Evolutionary conservation across 208 protist species (phyloP).

Genomic region (Acanthamoeba castellanii): DNA sequence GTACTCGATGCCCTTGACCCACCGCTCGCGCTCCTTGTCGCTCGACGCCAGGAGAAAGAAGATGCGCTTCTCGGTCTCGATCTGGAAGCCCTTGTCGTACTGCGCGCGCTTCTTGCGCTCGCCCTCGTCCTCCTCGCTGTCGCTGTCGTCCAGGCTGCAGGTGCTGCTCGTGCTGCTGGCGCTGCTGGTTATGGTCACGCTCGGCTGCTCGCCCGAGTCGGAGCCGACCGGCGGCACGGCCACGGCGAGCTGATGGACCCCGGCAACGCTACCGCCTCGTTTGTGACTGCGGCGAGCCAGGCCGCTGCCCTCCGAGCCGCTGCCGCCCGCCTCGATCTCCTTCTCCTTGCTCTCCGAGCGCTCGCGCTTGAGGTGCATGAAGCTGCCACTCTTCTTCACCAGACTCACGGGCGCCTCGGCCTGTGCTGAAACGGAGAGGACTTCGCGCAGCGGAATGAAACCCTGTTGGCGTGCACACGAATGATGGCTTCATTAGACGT

Average conservation of each 20-base stretch:
- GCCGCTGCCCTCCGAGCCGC: background rate
- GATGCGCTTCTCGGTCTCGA: constrained; percentile 27
- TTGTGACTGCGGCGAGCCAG: background rate
- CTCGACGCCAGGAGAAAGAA: background rate
- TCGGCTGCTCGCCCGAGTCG: too few relatives aligned
- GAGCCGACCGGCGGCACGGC: background rate
- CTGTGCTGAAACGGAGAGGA: background rate
- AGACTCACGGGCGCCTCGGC: background rate
- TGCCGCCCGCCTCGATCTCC: background rate
- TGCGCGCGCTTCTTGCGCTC: background rate
- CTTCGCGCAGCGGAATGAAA: constrained; percentile 2
- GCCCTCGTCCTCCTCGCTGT: constrained; percentile 4
- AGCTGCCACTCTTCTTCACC: background rate
- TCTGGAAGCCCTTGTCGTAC: background rate
- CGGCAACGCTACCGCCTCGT: background rate
- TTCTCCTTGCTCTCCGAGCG: constrained; percentile 6
- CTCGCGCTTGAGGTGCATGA: background rate
- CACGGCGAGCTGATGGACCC: background rate
- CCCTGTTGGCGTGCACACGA: background rate
- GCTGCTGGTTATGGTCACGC: too few relatives aligned
- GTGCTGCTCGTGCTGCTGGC: background rate
- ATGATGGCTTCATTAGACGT: too few relatives aligned
- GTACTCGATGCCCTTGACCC: constrained; percentile 31
- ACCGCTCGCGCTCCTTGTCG: background rate
- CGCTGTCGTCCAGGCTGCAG: background rate